phyloP scores from a whole-genome alignment of 176 grass and related monocot species.

The Eragrostis nindensis region DNA sequence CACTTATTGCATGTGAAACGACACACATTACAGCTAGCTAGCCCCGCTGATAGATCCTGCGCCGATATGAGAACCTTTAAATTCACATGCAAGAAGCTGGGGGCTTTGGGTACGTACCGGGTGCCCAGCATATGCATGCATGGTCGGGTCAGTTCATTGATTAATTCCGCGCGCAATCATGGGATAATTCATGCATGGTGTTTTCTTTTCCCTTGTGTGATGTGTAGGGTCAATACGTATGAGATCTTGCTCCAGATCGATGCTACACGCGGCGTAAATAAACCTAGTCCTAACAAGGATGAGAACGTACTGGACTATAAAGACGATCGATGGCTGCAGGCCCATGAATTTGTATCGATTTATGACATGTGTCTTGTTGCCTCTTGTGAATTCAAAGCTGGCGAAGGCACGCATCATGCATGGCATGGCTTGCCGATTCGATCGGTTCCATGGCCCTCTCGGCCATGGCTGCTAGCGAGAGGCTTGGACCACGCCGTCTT shows the following conservation, averaged over 20 bases:
- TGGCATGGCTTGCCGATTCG: constrained; percentile 35
- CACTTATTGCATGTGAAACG: constrained; percentile 31
- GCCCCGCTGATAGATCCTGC: constrained; percentile 20
- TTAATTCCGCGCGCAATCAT: background rate
- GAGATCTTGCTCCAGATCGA: constrained; percentile 5
- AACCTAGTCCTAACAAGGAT: constrained; percentile 20
- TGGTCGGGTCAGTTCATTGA: background rate
- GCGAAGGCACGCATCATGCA: constrained; percentile 9
- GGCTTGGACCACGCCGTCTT: constrained; percentile 30
- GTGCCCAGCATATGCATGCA: background rate
- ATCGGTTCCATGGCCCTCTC: background rate
- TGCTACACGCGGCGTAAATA: constrained; percentile 9
- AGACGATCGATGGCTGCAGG: background rate
- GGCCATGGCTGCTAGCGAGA: constrained; percentile 25
- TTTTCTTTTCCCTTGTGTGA: background rate
- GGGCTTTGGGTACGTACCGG: background rate
- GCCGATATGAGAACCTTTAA: constrained; percentile 1
- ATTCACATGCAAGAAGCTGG: background rate
- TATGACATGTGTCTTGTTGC: constrained; percentile 24
- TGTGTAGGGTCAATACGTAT: background rate
- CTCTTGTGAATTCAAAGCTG: constrained; percentile 17
- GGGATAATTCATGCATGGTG: background rate
- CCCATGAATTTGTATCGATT: background rate
- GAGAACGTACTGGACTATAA: background rate
- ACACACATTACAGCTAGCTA: background rate